Base-by-base conservation (phyloP, 2,329 filamentous ascomycete species). In the Aureobasidium mangrovei region DNA sequence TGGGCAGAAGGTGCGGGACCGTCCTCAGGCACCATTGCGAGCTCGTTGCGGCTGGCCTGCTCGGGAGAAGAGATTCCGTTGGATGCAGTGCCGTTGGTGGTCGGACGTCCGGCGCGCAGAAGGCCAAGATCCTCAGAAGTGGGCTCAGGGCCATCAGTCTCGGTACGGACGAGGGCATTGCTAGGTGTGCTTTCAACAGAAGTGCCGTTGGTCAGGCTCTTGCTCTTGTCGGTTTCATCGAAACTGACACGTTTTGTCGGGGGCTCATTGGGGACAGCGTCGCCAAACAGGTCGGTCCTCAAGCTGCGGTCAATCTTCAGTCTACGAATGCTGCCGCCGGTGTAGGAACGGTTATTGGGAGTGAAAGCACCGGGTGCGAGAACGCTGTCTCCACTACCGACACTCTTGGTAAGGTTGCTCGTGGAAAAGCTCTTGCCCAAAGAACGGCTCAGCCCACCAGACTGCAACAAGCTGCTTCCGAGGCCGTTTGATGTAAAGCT, bases 241-340 rank as follows among this genome's bases (percentile, higher is more conserved):
- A 97, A 98, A 72, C 90, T 96, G 51, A 98, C 93, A 52, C 86
- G 84, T 75, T 95, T 96, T 24, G 45, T 55, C 39, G 87, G 71
- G 45, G 73, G 71, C 56, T 65, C 61, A 41, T 69, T 64, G 56
- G 71, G 69, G 24, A 68, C 68, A 38, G 69, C 64, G 46, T 72
- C 71, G 32, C 64, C 66, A 62, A 84, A 84, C 1, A 84, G 69
- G 58, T 83, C 85, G 56, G 80, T 90, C 53, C 88, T 81, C 66
- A 98, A 77, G 60, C 85, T 86, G 59, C 89, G 85, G 70, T 96
- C 94, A 67, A 98, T 96, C 52, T 91, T 86, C 55, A 98, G 79
- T 69, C 90, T 91, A 74, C 96, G 96, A 62, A 95, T 81, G 65
- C 80, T 88, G 42, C 82, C 81, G 65, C 77, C 82, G n/a, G 81